phyloP scores from a whole-genome alignment of 129 eudicot species.

The Gnaphalium uliginosum region DNA sequence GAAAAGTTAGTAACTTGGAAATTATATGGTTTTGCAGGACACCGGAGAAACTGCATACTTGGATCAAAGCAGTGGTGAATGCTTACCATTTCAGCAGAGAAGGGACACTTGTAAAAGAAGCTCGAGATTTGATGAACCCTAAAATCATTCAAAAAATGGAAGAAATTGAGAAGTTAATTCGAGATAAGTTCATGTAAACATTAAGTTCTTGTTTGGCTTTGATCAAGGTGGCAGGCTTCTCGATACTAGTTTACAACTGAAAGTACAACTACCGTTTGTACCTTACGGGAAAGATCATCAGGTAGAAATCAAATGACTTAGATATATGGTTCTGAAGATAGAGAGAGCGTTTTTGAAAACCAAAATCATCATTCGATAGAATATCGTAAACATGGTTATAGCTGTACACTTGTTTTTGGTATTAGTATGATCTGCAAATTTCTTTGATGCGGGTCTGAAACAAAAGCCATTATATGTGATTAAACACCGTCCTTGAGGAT shows the following conservation, averaged over 20 bases:
- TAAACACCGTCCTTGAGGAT: too few species aligned
- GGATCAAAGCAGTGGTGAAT: conserved; percentile 59
- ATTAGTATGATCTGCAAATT: not conserved
- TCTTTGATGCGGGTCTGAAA: not conserved
- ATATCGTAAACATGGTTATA: conserved; percentile 9
- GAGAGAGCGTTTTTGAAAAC: not conserved
- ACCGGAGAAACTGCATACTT: conserved; percentile 58
- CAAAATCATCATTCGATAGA: not conserved
- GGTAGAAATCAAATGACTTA: too few species aligned
- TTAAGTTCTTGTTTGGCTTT: conserved; percentile 16
- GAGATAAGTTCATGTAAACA: conserved; percentile 70
- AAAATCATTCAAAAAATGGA: conserved; percentile 59
- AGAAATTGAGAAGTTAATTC: conserved; percentile 56
- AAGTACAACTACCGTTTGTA: not conserved
- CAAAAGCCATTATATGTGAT: too few species aligned
- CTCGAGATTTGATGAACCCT: conserved; percentile 76
- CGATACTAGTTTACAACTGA: not conserved
- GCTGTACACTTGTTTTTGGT: not conserved
- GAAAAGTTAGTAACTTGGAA: not conserved
- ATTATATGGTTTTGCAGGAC: conserved; percentile 50
- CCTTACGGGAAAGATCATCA: not conserved
- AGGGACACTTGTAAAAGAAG: conserved; percentile 65
- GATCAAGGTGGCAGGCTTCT: not conserved
- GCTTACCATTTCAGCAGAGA: conserved; percentile 75
- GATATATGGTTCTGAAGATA: conserved; percentile 1